Conservation (phyloP, 2,329 filamentous ascomycete species). For the Verticillium dahliae region DNA sequence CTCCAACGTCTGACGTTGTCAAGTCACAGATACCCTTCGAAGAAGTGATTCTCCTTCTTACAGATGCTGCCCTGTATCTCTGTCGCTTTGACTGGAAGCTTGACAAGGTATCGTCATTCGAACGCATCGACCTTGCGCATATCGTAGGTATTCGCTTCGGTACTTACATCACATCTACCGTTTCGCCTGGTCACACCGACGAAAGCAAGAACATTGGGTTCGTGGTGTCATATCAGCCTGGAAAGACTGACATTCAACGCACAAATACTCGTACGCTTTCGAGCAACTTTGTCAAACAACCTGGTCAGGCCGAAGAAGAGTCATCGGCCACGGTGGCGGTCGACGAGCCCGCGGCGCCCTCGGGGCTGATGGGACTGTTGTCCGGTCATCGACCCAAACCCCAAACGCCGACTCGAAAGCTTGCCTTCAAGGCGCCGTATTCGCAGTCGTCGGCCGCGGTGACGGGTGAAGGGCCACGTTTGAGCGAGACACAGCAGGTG, state of each 20-base stretch:
- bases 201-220: conserved; percentile 78
- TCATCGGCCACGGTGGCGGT: background rate
- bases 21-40: conserved; percentile 66
- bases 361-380: conserved; percentile 35
- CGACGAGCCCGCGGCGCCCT: conserved; percentile 4
- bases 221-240: conserved; percentile 68
- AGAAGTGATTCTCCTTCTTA: conserved; percentile 82
- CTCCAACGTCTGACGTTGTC: conserved; percentile 62
- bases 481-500: conserved; percentile 50
- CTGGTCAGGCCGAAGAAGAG: background rate
- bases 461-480: conserved; percentile 35
- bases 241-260: conserved; percentile 63
- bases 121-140: conserved; percentile 72
- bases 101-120: conserved; percentile 90
- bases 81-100: conserved; percentile 92
- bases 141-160: conserved; percentile 70
- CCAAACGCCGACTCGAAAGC: conserved; percentile 23
- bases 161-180: conserved; percentile 83
- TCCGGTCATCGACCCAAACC: conserved; percentile 10
- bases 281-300: conserved; percentile 28
- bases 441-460: conserved; percentile 48
- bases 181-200: conserved; percentile 71
- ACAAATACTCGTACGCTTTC: conserved; percentile 82
- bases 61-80: conserved; percentile 76
- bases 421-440: conserved; percentile 52